phyloP scores from a whole-genome alignment of 768 basidiomycete species.

The Lentinus tigrinus region DNA sequence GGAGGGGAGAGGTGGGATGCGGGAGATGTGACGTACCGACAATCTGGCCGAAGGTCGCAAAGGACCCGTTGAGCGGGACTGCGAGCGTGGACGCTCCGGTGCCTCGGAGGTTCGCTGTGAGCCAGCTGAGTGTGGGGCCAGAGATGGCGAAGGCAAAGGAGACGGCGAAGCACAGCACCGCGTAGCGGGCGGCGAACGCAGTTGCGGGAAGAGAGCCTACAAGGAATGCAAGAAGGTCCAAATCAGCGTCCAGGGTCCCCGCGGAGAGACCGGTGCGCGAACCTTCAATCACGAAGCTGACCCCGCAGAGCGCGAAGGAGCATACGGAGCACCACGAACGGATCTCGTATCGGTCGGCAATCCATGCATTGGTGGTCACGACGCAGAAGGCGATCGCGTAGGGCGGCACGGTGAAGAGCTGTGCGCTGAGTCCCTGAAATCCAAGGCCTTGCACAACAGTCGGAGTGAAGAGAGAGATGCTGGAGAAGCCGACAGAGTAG shows the following conservation, averaged over 20 bases:
- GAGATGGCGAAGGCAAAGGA: slow-evolving; percentile 33
- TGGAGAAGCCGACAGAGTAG: slow-evolving; percentile 41
- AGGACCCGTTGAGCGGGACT: slow-evolving; percentile 33
- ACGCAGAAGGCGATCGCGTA: slow-evolving; percentile 35
- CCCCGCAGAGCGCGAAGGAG: slow-evolving; percentile 18
- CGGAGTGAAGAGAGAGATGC: slow-evolving; percentile 58
- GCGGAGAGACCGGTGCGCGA: background rate
- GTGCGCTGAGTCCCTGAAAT: slow-evolving; percentile 50
- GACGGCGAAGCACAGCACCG: slow-evolving; percentile 32
- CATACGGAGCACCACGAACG: slow-evolving; percentile 16
- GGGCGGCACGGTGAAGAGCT: slow-evolving; percentile 60
- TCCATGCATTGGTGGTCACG: slow-evolving; percentile 19
- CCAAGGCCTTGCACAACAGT: slow-evolving; percentile 67
- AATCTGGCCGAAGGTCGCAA: slow-evolving; percentile 37
- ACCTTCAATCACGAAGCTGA: slow-evolving; percentile 24
- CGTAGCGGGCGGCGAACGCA: slow-evolving; percentile 32
- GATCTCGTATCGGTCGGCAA: slow-evolving; percentile 18
- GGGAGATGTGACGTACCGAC: slow-evolving; percentile 20
- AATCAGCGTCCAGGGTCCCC: background rate
- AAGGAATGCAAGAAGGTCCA: background rate
- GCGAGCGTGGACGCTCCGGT: slow-evolving; percentile 33
- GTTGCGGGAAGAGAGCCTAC: slow-evolving; percentile 21
- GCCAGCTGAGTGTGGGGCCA: slow-evolving; percentile 36
- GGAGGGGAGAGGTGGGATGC: background rate
- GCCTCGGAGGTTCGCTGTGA: slow-evolving; percentile 32